Evolutionary conservation across 805 yeast species (phyloP), one percentile per base, ranked within the genome.

Genomic region (Metschnikowia drakensbergensis): DNA sequence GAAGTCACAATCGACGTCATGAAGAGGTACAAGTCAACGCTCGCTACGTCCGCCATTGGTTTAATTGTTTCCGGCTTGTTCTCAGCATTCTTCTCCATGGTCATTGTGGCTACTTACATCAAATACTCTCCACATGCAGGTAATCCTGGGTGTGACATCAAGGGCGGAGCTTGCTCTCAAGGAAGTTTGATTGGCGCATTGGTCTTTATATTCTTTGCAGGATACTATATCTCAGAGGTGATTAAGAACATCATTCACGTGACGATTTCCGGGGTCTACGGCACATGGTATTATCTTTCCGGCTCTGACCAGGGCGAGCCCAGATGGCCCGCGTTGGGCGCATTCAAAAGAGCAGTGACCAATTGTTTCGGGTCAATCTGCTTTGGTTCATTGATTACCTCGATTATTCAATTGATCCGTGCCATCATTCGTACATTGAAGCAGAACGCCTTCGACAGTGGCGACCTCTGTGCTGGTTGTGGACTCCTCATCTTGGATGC

Each of bases 361-460:
- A 86, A 83, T 62, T 88, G 96, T 7, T 85, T 90, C 60, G 97
- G 98, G 2, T 86, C 96, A 2, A 84, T 91, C 47, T 86, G 96
- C 63, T 86, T 88, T 61, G 96, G 97, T 0, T 84, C 89, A 2
- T 65, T 86, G 59, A 76, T 86, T 62, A 86, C 86, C 35, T 81
- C 88, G 0, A 53, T 88, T 26, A 76, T 89, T 53, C 92, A 88
- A 60, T 74, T 88, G 11, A 53, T 86, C 38, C 77, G 81, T 52
- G 83, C 80, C 45, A 60, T 79, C 4, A 60, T 88, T 36, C 71
- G 75, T 17, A 63, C 81, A 23, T 60, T 82, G 42, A 78, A 82
- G 59, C 78, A 76, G 45, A 72, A 74, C 53, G 76, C 82, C 26
- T 74, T 78, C 26, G 71, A 69, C 30, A 76, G 76, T 30, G 82